Evolutionary conservation across 176 grass and related monocot species (phyloP), one percentile per base, ranked within the genome.

Genomic region (Carex pumila): DNA sequence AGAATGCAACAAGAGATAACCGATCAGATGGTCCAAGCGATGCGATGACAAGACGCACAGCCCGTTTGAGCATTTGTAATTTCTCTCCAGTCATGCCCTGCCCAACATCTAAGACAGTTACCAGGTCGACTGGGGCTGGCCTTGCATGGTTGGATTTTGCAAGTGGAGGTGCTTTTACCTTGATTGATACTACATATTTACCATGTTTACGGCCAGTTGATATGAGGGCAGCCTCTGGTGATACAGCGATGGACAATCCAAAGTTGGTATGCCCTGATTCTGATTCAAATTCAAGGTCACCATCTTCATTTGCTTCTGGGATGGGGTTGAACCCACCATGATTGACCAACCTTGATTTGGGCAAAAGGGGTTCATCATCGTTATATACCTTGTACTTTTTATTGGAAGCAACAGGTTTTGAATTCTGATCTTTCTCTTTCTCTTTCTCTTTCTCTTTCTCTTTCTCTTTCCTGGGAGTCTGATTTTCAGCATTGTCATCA

Each of bases 51-150:
- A 99, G 87, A 19, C 91, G 89, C 91, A 99, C 93, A 17, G 88
- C 91, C 54, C 93, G 88, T 87, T 95, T 95, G 12, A 99, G 88
- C 93, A 87, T 92, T 80, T 95, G 88, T 86, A 95, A 90, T 86
- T 99, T 99, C 80, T 95, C 91, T 1, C 91, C 87, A 66, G 90
- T 92, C 96, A 95, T 95, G 39, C 93, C 93, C 60, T 92, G 91
- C 65, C 96, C 85, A 14, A 95, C 91, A 50, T 99, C 96, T 36
- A 99, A 91, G 68, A 99, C 96, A 3, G 89, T 95, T 1, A 99
- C 96, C 30, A 99, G 89, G 80, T 99, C 96, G 53, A 99, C 89
- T 52, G 93, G 87, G 19, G 89, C 89, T 11, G 86, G 87, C 49
- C 85, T 83, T 11, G 53, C 9, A 84, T 65, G 14, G 73, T 45